phyloP scores from a whole-genome alignment of 495 filamentous ascomycete species.

The Parachaetomium inaequale region DNA sequence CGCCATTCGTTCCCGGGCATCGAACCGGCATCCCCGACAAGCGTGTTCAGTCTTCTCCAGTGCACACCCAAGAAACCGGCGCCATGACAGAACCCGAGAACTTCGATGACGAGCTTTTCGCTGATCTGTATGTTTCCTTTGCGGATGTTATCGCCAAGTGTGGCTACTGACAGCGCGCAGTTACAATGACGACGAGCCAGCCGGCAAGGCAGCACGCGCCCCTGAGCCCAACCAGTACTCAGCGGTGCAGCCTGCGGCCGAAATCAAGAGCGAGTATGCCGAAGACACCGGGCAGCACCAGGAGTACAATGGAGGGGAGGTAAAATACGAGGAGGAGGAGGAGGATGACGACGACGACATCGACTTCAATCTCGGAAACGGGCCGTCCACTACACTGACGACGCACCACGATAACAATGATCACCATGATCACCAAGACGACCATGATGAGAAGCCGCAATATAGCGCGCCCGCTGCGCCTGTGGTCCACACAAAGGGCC shows the following conservation, averaged over 20 bases:
- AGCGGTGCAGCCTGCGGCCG: constrained; percentile 25
- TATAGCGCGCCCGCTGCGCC: constrained; percentile 29
- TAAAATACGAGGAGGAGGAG: constrained; percentile 55
- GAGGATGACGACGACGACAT: constrained; percentile 66
- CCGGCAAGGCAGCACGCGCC: constrained; percentile 41
- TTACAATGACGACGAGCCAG: constrained; percentile 79
- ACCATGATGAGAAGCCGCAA: constrained; percentile 22
- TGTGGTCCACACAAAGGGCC: constrained; percentile 37
- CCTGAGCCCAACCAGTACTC: constrained; percentile 33
- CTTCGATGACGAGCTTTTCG: constrained; percentile 96
- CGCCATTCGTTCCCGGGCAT: neutral
- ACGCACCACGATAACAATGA: constrained; percentile 30
- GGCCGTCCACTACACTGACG: constrained; percentile 34
- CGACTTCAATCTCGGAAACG: constrained; percentile 54
- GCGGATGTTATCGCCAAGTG: neutral
- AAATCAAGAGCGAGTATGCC: constrained; percentile 51
- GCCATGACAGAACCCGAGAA: constrained; percentile 84
- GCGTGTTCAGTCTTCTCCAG: neutral
- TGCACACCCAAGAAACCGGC: neutral
- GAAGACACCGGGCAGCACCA: constrained; percentile 32
- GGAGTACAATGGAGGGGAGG: constrained; percentile 40
- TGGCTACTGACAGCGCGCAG: constrained; percentile 43
- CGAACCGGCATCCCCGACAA: neutral
- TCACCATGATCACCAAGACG: constrained; percentile 28
- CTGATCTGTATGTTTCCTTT: constrained; percentile 76